Evolutionary conservation across 1,284 basidiomycete species (phyloP).

Genomic region (Tranzscheliella williamsii): DNA sequence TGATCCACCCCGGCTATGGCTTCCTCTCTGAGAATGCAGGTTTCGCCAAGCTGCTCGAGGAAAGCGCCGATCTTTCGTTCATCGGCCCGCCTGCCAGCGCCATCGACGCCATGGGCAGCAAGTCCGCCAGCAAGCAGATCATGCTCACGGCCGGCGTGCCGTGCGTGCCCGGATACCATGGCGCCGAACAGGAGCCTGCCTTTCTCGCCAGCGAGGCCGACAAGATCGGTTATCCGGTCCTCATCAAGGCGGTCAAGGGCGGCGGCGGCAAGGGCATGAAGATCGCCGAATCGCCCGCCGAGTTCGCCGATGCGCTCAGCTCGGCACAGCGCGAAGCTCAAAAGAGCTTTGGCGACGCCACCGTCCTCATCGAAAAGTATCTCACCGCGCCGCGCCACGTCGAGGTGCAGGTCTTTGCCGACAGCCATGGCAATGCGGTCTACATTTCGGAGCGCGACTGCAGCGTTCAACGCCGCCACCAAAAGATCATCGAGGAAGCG

Average conservation of each 20-base stretch:
- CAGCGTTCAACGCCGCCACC: slow-evolving; percentile 88
- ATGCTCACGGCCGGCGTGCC: slow-evolving; percentile 88
- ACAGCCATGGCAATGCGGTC: slow-evolving; percentile 71
- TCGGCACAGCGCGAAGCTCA: slow-evolving; percentile 77
- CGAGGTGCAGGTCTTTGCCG: slow-evolving; percentile 72
- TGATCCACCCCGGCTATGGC: slow-evolving; percentile 82
- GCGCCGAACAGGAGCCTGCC: slow-evolving; percentile 71
- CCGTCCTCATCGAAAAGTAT: slow-evolving; percentile 57
- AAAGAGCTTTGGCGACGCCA: slow-evolving; percentile 65
- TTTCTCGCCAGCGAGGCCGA: slow-evolving; percentile 70
- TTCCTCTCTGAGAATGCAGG: slow-evolving; percentile 70
- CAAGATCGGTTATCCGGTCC: slow-evolving; percentile 61
- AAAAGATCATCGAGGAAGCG: slow-evolving; percentile 94
- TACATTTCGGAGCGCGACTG: slow-evolving; percentile 93
- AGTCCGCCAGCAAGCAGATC: slow-evolving; percentile 73
- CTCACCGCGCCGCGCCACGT: slow-evolving; percentile 62
- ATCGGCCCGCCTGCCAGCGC: slow-evolving; percentile 61
- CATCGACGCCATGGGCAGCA: slow-evolving; percentile 78
- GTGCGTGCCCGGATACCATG: slow-evolving; percentile 89
- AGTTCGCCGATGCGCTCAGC: slow-evolving; percentile 76
- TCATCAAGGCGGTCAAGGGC: slow-evolving; percentile 62
- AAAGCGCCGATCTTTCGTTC: slow-evolving; percentile 51
- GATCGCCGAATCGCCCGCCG: slow-evolving; percentile 64
- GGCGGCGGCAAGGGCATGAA: slow-evolving; percentile 63
- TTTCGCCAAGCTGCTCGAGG: slow-evolving; percentile 34